Evolutionary conservation across 2,329 filamentous ascomycete genomes (phyloP).

Genomic region (Canariomyces notabilis): DNA sequence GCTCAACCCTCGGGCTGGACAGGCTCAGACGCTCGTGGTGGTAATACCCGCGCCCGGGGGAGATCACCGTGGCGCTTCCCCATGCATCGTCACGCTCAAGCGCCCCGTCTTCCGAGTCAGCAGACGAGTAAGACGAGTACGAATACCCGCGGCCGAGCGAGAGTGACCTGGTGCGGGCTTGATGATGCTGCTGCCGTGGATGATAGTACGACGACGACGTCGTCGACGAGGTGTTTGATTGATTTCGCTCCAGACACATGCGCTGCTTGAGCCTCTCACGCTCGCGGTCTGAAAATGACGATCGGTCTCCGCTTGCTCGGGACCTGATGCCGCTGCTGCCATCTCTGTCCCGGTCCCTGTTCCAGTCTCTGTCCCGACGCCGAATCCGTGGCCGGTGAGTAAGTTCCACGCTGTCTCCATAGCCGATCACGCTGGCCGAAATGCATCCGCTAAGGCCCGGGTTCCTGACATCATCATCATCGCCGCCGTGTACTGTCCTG

Average conservation of each 20-base stretch:
- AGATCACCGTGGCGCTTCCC: background rate
- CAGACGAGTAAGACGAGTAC: background rate
- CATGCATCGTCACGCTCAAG: background rate
- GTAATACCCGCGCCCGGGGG: constrained; percentile 13
- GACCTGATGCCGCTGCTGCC: background rate
- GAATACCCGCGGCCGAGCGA: constrained; percentile 2
- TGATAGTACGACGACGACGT: background rate
- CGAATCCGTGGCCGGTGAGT: background rate
- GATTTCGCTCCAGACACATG: constrained; percentile 5
- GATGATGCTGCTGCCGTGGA: background rate
- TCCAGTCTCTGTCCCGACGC: background rate
- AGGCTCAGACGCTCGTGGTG: constrained; percentile 11
- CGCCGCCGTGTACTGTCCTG: constrained; percentile 3
- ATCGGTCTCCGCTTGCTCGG: background rate
- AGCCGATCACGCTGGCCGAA: constrained; percentile 7
- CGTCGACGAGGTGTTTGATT: background rate
- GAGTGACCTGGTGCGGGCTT: constrained; percentile 3
- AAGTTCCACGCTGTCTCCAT: constrained; percentile 3
- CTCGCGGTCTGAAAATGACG: constrained; percentile 6
- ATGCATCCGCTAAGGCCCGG: background rate
- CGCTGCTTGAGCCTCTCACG: constrained; percentile 16
- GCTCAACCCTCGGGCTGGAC: constrained; percentile 6
- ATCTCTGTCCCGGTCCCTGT: constrained; percentile 5
- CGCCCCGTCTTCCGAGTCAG: background rate
- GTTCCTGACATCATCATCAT: constrained; percentile 1